Evolutionary conservation across 306 rosid genomes (phyloP), one percentile per base, ranked within the genome.

Genomic region (Calophaca sinica): DNA sequence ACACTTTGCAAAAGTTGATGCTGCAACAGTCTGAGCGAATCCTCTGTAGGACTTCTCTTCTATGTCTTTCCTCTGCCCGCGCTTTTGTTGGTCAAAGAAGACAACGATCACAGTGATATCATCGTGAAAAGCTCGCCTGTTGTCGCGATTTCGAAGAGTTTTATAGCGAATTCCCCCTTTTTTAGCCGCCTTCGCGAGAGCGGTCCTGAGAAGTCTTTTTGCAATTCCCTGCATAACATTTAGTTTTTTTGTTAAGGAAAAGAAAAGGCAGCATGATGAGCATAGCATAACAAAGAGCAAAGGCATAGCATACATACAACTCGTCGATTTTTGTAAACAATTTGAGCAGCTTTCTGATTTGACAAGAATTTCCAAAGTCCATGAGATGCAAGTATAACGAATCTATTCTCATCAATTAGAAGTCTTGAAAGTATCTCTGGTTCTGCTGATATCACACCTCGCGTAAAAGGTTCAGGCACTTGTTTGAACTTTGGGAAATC

Each of bases 291-390:
- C 7, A 38, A 38, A 4, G 1, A 2, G 36, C 1, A 3, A 33
- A 2, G 36, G 7, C 44, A 39, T 2, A 1, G 2, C 36, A 28
- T 9, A 33, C 85, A 57, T 84, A 91, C 97, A 5, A 71, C 38
- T 63, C 86, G 78, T 3, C 88, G 92, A 20, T 20, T 20, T 20
- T 20, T 20, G 26, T 20, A 1, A 55, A 87, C 94, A 60, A 89
- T 81, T 48, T 89, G 84, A 33, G 36, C 94, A 61, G 91, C 97
- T 76, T 80, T 80, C 81, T 89, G 80, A 45, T 81, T 87, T 14
- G 93, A 66, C 38, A 91, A 1, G 71, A 77, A 85, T 39, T 87
- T 89, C 97, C 97, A 91, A 13, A 91, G 96, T 3, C 88, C 93
- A 54, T 88, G 90, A 0, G 96, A 87, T 54, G 97, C 96, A 62